Conservation (phyloP, 305 asterid genomes). For the Fraxinus angustifolia region DNA sequence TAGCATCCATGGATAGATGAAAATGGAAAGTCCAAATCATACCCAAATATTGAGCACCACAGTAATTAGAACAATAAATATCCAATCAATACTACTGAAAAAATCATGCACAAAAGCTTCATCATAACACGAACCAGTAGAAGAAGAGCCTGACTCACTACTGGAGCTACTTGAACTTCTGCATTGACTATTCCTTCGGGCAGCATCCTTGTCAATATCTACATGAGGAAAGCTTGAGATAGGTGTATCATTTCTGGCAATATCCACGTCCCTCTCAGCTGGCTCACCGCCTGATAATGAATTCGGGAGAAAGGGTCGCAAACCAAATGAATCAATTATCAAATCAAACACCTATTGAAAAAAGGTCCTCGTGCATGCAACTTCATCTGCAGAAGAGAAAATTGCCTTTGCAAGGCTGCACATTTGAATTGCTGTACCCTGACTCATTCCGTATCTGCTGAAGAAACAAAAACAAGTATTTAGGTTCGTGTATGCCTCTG, state of each 20-base stretch:
- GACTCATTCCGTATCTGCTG: slow-evolving; percentile 51
- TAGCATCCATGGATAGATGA: neutral
- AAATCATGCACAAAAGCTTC: slow-evolving; percentile 4
- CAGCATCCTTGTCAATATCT: slow-evolving; percentile 35
- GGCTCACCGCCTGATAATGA: slow-evolving; percentile 41
- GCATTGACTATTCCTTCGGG: slow-evolving; percentile 40
- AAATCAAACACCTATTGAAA: neutral
- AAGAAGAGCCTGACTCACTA: slow-evolving; percentile 57
- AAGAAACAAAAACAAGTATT: neutral
- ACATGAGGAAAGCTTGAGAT: slow-evolving; percentile 47
- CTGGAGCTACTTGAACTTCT: slow-evolving; percentile 58
- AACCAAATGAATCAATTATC: neutral
- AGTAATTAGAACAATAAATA: neutral
- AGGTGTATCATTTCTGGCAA: slow-evolving; percentile 59
- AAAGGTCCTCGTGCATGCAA: neutral
- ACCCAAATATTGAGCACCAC: neutral
- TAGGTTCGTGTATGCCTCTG: neutral
- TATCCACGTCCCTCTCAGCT: slow-evolving; percentile 63
- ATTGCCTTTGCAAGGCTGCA: slow-evolving; percentile 49
- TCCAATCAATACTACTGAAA: neutral
- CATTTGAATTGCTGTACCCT: slow-evolving; percentile 41
- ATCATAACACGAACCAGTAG: slow-evolving; percentile 39
- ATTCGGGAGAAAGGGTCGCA: neutral
- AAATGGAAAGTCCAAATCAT: neutral
- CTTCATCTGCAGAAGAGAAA: slow-evolving; percentile 5